These are phyloP conservation scores for Coemansia sp. DNA, from an alignment of 192 early-diverging fungal species.

Conservation along the genomic window DNA sequence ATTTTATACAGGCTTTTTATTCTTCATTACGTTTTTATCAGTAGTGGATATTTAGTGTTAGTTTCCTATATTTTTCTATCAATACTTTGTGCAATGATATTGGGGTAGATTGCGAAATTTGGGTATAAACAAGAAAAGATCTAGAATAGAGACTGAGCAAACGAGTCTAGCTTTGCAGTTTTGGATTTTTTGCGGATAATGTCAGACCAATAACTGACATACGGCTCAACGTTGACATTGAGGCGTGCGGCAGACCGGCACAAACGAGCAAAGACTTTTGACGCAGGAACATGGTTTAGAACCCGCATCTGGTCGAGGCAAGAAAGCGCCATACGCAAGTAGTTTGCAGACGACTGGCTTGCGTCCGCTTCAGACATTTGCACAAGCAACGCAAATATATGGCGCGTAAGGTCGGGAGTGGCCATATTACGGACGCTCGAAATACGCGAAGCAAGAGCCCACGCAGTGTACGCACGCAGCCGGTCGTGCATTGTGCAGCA, in stretches of 20 bases:
- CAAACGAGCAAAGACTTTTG: conserved; percentile 14
- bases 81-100: no score
- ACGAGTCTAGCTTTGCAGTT: conserved; percentile 14
- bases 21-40: no score
- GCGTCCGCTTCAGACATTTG: background rate
- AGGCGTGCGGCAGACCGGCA: conserved; percentile 8
- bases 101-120: no score
- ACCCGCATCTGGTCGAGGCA: conserved; percentile 28
- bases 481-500: background rate
- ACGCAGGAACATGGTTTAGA: conserved; percentile 15
- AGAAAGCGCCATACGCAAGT: conserved; percentile 4
- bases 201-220: conserved; percentile 14
- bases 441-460: background rate
- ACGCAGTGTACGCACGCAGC: background rate
- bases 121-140: background rate
- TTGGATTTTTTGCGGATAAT: conserved; percentile 5
- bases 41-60: no score
- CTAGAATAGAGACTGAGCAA: conserved; percentile 38
- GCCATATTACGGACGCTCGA: background rate
- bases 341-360: background rate
- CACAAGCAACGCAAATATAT: background rate
- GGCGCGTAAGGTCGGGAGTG: background rate
- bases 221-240: conserved; percentile 12
- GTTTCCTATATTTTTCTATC: no score
- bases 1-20: no score